Evolutionary conservation across 306 rosid genomes (phyloP).

Genomic region (Prunus salicina): DNA sequence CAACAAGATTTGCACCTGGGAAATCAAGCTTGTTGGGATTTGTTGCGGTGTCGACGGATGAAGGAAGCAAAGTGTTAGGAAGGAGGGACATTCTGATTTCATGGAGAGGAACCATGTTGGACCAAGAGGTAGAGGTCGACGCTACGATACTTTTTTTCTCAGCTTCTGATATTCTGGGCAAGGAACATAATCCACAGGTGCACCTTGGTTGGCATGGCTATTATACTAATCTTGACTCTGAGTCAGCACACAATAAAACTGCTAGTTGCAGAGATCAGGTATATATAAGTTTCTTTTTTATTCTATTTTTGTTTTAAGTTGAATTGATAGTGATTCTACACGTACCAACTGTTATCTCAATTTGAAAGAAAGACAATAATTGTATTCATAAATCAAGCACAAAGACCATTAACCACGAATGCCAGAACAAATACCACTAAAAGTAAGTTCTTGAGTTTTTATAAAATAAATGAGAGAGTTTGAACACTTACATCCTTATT

Average conservation of each 20-base stretch:
- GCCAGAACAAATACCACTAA: no score
- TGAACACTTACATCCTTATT: no score
- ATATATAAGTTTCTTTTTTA: no score
- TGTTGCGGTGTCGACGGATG: slow-evolving; percentile 61
- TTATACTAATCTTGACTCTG: not conserved
- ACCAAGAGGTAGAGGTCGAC: slow-evolving; percentile 42
- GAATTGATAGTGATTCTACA: no score
- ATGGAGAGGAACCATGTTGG: slow-evolving; percentile 66
- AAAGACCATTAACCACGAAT: no score
- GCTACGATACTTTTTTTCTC: not conserved
- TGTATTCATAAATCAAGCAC: no score
- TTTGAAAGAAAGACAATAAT: no score
- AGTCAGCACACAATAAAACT: no score
- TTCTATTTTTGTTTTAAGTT: no score
- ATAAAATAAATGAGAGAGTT: no score
- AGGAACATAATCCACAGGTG: not conserved
- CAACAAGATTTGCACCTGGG: slow-evolving; percentile 39
- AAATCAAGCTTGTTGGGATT: slow-evolving; percentile 73
- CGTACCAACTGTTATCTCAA: no score
- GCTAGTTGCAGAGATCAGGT: not conserved
- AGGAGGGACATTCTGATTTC: slow-evolving; percentile 69
- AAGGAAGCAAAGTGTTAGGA: slow-evolving; percentile 53
- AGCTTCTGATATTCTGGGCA: slow-evolving; percentile 1
- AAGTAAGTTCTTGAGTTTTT: no score
- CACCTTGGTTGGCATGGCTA: slow-evolving; percentile 14